Base-by-base conservation (phyloP, 495 filamentous ascomycete species). In the Hyaloscypha bicolor region DNA sequence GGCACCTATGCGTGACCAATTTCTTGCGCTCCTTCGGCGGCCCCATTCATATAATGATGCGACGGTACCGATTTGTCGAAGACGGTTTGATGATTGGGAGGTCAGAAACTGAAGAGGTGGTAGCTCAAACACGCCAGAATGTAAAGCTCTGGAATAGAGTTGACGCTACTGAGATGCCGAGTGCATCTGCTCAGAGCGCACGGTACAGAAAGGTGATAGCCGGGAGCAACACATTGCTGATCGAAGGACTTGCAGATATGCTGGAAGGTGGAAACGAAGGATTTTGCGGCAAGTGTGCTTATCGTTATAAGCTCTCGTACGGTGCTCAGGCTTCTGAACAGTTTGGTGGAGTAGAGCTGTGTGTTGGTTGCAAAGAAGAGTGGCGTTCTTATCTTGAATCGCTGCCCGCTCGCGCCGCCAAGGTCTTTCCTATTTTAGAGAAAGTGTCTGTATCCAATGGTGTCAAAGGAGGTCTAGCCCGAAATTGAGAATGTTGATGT, bases 81-180 rank as follows among this genome's bases (percentile, higher is more conserved):
- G 25, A 25, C 2, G 25, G 2, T 2, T 25, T 25, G 25, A 25
- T 25, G 25, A 25, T 25, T 25, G 25, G 25, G 2, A 56, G 53
- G 37, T n/a, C 55, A 6, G 70, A 74, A 52, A 68, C 63, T 12
- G 64, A 68, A 32, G 22, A 53, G 6, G 59, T 72, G n/a, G 64
- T 74, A 12, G 33, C 37, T 6, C 58, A 67, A 45, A 66, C 70
- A 9, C 37, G 65, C 25, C 22, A 57, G 45, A 59, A 71, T 37
- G 42, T 64, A 52, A 72, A 74, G 67, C 62, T 72, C 29, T 74
- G 68, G 67, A 66, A 70, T 39, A 60, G 71, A 16, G 29, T 69
- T 37, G 66, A 71, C 39, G 55, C 14, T 14, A 39, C 35, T 22
- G 25, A 37, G 21, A 55, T 39, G 2, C 21, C 1, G 35, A 37